These are phyloP conservation scores for Pestalotiopsis sp. DNA, from an alignment of 2,329 filamentous ascomycete genomes.

Conservation along the genomic window DNA sequence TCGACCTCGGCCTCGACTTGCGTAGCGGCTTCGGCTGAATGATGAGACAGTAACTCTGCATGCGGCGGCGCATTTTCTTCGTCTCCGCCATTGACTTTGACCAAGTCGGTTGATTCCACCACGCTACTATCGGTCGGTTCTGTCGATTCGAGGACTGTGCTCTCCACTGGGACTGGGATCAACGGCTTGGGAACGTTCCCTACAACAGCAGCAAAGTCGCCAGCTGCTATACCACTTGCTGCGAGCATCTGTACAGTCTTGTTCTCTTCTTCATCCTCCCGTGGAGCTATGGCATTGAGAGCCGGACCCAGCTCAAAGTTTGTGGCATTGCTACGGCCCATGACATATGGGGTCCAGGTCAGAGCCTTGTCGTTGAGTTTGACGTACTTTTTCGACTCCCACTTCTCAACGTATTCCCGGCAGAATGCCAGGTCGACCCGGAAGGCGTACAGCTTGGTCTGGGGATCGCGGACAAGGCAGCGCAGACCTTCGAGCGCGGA, in stretches of 20 bases:
- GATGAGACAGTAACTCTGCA: conserved; percentile 19
- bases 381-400: conserved; percentile 86
- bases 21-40: conserved; percentile 17
- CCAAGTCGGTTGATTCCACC: conserved; percentile 17
- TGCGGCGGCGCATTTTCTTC: conserved; percentile 22
- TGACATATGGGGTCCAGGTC: conserved; percentile 95
- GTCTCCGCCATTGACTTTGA: conserved; percentile 26
- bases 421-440: conserved; percentile 85
- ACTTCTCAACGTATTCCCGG: conserved; percentile 82
- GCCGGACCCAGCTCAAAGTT: conserved; percentile 81
- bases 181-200: conserved; percentile 29
- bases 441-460: conserved; percentile 86
- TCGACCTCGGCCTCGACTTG: conserved; percentile 30
- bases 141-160: conserved; percentile 38
- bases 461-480: conserved; percentile 84
- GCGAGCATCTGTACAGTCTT: conserved; percentile 35
- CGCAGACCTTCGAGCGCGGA: conserved; percentile 88
- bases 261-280: conserved; percentile 68
- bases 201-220: conserved; percentile 26
- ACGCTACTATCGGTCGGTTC: conserved; percentile 35
- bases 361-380: conserved; percentile 77
- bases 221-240: conserved; percentile 30
- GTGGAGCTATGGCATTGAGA: conserved; percentile 82
- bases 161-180: conserved; percentile 21
- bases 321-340: conserved; percentile 81